Base-by-base conservation (phyloP, 176 grass and related monocot genomes). In the Avena insularis region DNA sequence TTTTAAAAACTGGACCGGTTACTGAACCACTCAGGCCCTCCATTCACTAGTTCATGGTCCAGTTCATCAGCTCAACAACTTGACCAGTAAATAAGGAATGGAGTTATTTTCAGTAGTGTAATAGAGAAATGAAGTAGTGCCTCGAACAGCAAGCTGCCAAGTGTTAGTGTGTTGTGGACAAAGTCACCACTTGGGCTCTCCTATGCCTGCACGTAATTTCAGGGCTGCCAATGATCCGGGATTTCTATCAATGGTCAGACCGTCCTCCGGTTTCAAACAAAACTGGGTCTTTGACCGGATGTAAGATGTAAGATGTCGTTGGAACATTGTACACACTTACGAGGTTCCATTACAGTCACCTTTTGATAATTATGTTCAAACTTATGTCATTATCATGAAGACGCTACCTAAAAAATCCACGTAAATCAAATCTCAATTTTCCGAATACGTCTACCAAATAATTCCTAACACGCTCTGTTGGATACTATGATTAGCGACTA, bases 401-500 rank as follows among this genome's bases (percentile, higher is more conserved):
- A 50, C 17, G 60, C 4, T 25, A 49, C 0, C 46, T n/a, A 29
- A 80, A 58, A 40, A 86, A 80, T 35, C 69, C 43, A 86, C 16
- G 3, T 20, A 12, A 7, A 86, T 71, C 54, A 79, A 20, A 79
- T 61, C 38, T 60, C 77, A 79, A 47, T 46, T 46, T n/a, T 5
- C 17, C 19, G 12, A 59, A 54, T 62, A 15, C 2, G 12, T 46
- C 20, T 79, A 61, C 35, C 77, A 25, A 61, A 45, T 54, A 12
- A 12, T 60, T 79, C 56, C 19, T 8, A 31, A 54, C 20, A 79
- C 43, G 19, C 60, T 38, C 8, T 43, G 40, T 35, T 23, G 35
- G 77, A 79, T 38, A 60, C 10, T 79, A 60, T 23, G 35, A 79
- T 60, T 79, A 79, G 38, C 6, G 21, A 62, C n/a, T 46, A 79